Evolutionary conservation across 768 basidiomycete species (phyloP), one percentile per base, ranked within the genome.

Genomic region (Lyophyllum semitale): DNA sequence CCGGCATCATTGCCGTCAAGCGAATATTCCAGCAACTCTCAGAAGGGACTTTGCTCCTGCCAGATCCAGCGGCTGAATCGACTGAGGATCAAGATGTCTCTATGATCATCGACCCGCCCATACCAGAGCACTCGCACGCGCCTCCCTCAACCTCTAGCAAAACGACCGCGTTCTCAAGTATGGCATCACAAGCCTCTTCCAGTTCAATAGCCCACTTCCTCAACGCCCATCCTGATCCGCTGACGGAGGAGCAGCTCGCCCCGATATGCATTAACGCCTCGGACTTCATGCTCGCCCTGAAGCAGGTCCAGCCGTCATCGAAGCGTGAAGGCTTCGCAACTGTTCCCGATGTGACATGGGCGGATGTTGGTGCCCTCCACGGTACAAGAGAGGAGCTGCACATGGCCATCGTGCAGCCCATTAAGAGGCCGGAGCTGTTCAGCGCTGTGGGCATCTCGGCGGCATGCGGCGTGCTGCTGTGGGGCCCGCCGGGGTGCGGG

Each of bases 401-500:
- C 63, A 97, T 98, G 95, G 91, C 94, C 13, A 93, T 99, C 61
- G 95, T 99, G 3, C 92, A 97, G 64, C 96, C 97, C 6, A 95
- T 98, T 61, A 80, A 84, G 46, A 77, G 91, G 29, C 96, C 97
- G 0, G 93, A 94, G 64, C 68, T 98, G 2, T 99, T 99, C 72
- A 84, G 73, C 43, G 82, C 82, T 9, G 90, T 98, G 1, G 97
- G 97, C 6, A 94, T 99, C 58, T 85, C 88, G 27, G 91, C 93
- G 0, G 86, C 93, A 0, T 95, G 93, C 65, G 97, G 96, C 0
- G 97, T 98, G 2, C 74, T 98, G 30, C 73, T 98, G n/a, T 98
- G 97, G 97, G 97, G 97, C 27, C 97, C 97, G 23, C 96, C 97
- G 0, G 97, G 97, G 9, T 98, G 96, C 66, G 97, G 97, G 4